Base-by-base conservation (phyloP, 2,329 filamentous ascomycete species). In the Penicillium sp. region DNA sequence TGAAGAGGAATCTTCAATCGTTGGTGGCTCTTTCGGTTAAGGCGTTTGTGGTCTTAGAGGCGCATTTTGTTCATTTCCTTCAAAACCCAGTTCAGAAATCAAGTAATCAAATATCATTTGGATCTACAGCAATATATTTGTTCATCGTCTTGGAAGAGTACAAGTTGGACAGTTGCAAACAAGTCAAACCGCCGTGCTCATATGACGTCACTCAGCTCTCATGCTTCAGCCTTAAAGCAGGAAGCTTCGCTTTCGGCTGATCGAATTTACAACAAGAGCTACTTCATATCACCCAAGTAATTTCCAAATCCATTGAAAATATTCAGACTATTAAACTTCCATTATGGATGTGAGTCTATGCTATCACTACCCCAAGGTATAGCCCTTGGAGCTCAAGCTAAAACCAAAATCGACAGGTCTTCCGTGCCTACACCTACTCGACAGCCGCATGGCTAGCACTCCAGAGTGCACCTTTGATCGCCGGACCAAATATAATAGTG, bases 401-500 rank as follows among this genome's bases (percentile, higher is more conserved):
- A n/a, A 44, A 43, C 9, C 11, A n/a, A 13, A 13, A 7, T 19
- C n/a, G 4, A 38, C 38, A 78, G 75, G 74, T 74, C 40, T 78
- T 77, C 60, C 70, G 74, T 51, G 53, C 68, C n/a, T 79, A 79
- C 61, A 74, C 73, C 10, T 78, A 76, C 56, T 68, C 72, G 47
- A 76, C 76, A 14, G 70, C 71, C 35, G 72, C 63, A 59, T 79
- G 77, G 76, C 68, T 79, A 23, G 62, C 65, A 2, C 53, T 79
- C 14, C 76, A 79, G 59, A 74, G 75, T 36, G 41, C 83, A 10
- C 78, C 84, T 0, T 76, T 89, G 56, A 78, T 88, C 50, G 62
- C 80, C 5, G 79, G 81, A 6, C 86, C 86, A 0, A 82, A 80
- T 26, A 76, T 88, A 61, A 83, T 88, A 19, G 77, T 84, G 51